Percentiles rank a stretch among this genome's conserved stretches.
Conservation (phyloP, 352 stramenopile species). For the Phytophthora multivora region DNA sequence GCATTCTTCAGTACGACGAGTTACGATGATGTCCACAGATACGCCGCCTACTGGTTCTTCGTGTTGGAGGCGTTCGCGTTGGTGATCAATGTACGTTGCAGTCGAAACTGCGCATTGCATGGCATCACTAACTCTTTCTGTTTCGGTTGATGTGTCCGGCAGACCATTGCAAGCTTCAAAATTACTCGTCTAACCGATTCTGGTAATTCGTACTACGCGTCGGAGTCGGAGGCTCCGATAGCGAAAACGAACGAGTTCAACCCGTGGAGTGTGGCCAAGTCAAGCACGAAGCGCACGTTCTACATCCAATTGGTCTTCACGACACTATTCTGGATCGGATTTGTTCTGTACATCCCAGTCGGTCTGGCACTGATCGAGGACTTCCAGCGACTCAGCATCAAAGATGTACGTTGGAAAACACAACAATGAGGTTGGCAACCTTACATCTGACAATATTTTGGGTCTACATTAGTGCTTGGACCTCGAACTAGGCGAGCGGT, state of each 20-base stretch:
- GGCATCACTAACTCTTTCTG: not conserved
- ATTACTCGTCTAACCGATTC: constrained; percentile 18
- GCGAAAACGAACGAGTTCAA: not conserved
- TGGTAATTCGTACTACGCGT: constrained; percentile 8
- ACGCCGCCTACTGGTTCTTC: constrained; percentile 77
- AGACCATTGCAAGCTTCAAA: constrained; percentile 47
- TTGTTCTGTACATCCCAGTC: constrained; percentile 75
- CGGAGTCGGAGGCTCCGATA: constrained; percentile 1
- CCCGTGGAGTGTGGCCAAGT: constrained; percentile 25
- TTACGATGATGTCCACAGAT: constrained; percentile 61
- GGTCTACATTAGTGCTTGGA: constrained; percentile 41
- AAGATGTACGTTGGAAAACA: constrained; percentile 19
- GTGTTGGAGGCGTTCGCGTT: constrained; percentile 62
- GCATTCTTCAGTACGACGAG: constrained; percentile 65
- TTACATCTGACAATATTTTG: not conserved
- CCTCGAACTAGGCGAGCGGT: constrained; percentile 47
- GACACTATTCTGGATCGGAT: constrained; percentile 63
- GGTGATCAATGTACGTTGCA: constrained; percentile 55
- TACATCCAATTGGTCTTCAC: constrained; percentile 43
- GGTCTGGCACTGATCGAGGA: constrained; percentile 51
- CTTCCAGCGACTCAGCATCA: constrained; percentile 53
- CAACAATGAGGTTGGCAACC: no score
- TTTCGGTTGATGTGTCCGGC: not conserved
- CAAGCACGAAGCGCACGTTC: constrained; percentile 38
- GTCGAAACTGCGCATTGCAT: not conserved